These are phyloP conservation scores for Linnemannia schmuckeri DNA, from an alignment of 192 early-diverging fungal species.

Conservation along the genomic window DNA sequence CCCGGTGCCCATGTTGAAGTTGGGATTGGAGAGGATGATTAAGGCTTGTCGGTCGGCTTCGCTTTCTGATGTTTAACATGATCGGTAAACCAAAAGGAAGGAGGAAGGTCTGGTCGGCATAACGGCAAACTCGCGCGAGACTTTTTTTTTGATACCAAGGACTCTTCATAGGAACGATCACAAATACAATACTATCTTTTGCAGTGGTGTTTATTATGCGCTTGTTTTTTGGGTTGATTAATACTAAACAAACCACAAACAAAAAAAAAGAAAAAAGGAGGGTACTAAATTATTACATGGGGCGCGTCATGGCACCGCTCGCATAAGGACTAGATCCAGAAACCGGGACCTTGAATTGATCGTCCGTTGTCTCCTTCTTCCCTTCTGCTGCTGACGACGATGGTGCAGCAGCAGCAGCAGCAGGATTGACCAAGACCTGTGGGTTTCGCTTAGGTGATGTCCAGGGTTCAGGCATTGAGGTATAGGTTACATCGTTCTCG, in stretches of 20 bases:
- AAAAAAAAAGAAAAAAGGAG: background rate
- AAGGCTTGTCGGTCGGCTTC: slow-evolving; percentile 30
- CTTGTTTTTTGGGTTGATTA: background rate
- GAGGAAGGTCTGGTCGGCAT: background rate
- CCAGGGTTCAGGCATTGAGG: background rate
- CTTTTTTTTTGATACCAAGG: background rate
- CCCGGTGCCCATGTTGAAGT: slow-evolving; percentile 56
- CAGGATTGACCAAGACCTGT: background rate
- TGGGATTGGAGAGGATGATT: slow-evolving; percentile 64
- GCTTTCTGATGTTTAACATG: background rate
- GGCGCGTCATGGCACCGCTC: background rate
- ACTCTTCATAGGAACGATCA: too few species aligned
- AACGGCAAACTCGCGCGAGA: too few species aligned
- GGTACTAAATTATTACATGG: background rate
- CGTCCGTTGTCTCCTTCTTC: too few species aligned
- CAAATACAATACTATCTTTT: too few species aligned
- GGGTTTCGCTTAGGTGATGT: background rate
- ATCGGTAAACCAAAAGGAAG: too few species aligned
- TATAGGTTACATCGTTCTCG: background rate
- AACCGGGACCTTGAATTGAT: background rate
- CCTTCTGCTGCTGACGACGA: background rate
- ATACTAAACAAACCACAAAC: background rate
- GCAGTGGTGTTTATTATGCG: background rate
- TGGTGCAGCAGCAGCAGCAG: background rate
- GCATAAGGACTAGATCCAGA: background rate